Conservation (phyloP, 1,284 basidiomycete genomes). For the Heterobasidion occidentale region DNA sequence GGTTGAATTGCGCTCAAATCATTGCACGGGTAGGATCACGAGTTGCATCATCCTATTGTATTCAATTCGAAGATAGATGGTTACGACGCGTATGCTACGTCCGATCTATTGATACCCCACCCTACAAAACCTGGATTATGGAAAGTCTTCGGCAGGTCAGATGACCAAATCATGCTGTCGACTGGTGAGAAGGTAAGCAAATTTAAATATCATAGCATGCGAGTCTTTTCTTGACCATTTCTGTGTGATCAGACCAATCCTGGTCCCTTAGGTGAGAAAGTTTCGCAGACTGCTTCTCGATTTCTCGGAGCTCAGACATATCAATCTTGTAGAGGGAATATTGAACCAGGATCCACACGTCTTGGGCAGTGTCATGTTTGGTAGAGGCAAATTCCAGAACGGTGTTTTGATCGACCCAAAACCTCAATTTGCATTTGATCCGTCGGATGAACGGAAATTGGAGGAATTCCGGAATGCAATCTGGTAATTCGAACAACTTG, state of each 20-base stretch:
- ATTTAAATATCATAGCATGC: neutral
- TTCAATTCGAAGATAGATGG: constrained; percentile 14
- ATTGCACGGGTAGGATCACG: constrained; percentile 6
- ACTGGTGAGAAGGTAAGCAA: constrained; percentile 40
- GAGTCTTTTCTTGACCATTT: neutral
- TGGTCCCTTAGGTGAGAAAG: constrained; percentile 19
- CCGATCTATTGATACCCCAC: constrained; percentile 36
- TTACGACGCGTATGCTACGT: constrained; percentile 25
- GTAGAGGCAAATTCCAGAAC: constrained; percentile 11
- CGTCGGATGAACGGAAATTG: constrained; percentile 8
- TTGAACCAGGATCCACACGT: constrained; percentile 11
- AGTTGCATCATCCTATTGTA: constrained; percentile 11
- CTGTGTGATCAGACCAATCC: constrained; percentile 18
- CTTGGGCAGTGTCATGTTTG: constrained; percentile 11
- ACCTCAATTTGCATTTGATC: constrained; percentile 12
- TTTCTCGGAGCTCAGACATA: neutral
- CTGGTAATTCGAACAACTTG: constrained; percentile 6
- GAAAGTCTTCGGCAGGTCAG: constrained; percentile 36
- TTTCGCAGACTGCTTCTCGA: neutral
- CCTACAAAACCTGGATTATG: constrained; percentile 34
- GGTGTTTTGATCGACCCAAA: constrained; percentile 12
- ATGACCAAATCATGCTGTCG: constrained; percentile 45
- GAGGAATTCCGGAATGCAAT: constrained; percentile 9
- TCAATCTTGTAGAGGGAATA: constrained; percentile 8
- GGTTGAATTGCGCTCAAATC: neutral